Base-by-base conservation (phyloP, 306 rosid species). In the Nissolia schottii region DNA sequence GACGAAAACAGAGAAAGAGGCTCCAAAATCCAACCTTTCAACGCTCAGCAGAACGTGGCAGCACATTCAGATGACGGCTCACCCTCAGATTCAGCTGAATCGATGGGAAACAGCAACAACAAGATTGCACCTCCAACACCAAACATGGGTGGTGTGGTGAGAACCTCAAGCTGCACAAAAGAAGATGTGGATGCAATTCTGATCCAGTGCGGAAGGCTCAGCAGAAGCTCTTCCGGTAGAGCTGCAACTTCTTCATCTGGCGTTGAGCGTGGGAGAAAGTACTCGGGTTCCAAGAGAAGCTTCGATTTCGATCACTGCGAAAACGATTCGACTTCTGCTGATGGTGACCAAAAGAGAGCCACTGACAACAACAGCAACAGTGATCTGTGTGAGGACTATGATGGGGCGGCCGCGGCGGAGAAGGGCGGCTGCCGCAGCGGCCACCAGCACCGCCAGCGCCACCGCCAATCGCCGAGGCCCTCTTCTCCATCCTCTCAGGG, bases 211-310 rank as follows among this genome's bases (percentile, higher is more conserved):
- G 99, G 99, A 7, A 82, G 97, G 51, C 89, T 94, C 24, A 89
- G 96, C 78, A 87, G 99, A 51, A 94, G 99, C 86, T 88, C 97
- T 45, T 95, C 99, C 5, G 89, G 90, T 1, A 89, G 80, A 56
- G 90, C 86, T 12, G 82, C 92, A 57, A 60, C 91, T 64, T 84
- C 95, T 14, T 87, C 92, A 19, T 73, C 79, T 8, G 73, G 70
- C 60, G 60, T 84, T 22, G 75, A 75, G 6, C 82, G 82, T 0
- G 78, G 90, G 40, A 84, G 90, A 63, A 91, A 83, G 87, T 91
- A 91, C 82, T 91, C 99, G 0, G 99, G 97, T 29, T 95, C 97
- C 0, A 95, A 95, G 81, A 87, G 97, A 77, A 95, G 99, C 80
- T 89, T 59, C 53, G 99, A 91, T 76, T 94, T 94, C 55, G 97